These are phyloP conservation scores for Hypoxylon rubiginosum DNA, from an alignment of 2,329 filamentous ascomycete species.

Conservation along the genomic window DNA sequence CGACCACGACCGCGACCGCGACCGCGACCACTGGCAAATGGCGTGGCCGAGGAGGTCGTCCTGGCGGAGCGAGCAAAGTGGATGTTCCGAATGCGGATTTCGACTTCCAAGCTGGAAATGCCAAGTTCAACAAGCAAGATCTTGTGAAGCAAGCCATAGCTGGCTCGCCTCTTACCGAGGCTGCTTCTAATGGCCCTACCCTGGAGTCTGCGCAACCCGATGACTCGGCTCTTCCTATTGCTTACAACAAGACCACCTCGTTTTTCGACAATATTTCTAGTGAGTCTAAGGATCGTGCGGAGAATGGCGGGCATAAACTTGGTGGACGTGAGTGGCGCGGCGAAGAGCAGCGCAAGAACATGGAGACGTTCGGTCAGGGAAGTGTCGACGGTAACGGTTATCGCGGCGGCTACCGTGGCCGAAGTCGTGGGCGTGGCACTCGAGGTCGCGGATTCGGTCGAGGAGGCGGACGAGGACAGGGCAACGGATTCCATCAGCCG, in stretches of 20 bases:
- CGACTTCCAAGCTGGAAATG: slow-evolving; percentile 88
- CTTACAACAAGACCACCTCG: slow-evolving; percentile 88
- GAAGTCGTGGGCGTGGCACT: slow-evolving; percentile 72
- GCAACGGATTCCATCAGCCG: slow-evolving; percentile 43
- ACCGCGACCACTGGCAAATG: slow-evolving; percentile 54
- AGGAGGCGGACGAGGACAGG: slow-evolving; percentile 54
- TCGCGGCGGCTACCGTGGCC: slow-evolving; percentile 81
- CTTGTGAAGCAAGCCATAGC: slow-evolving; percentile 90
- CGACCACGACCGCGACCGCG: slow-evolving; percentile 46
- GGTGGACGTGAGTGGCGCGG: slow-evolving; percentile 89
- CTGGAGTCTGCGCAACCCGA: slow-evolving; percentile 54
- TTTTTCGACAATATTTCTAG: slow-evolving; percentile 99
- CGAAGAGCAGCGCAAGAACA: slow-evolving; percentile 94
- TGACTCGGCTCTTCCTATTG: slow-evolving; percentile 57
- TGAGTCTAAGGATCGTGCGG: slow-evolving; percentile 89
- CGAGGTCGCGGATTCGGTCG: slow-evolving; percentile 49
- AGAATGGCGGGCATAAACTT: slow-evolving; percentile 75
- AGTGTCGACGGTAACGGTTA: slow-evolving; percentile 89
- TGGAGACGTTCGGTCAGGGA: slow-evolving; percentile 97
- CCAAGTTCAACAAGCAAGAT: slow-evolving; percentile 89
- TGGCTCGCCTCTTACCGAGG: slow-evolving; percentile 75
- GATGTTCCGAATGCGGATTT: slow-evolving; percentile 93
- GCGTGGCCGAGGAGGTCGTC: slow-evolving; percentile 61
- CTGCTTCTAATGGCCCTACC: slow-evolving; percentile 57
- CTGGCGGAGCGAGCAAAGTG: slow-evolving; percentile 71